Evolutionary conservation across 768 basidiomycete genomes (phyloP).

Genomic region (Phylloporus sp.): DNA sequence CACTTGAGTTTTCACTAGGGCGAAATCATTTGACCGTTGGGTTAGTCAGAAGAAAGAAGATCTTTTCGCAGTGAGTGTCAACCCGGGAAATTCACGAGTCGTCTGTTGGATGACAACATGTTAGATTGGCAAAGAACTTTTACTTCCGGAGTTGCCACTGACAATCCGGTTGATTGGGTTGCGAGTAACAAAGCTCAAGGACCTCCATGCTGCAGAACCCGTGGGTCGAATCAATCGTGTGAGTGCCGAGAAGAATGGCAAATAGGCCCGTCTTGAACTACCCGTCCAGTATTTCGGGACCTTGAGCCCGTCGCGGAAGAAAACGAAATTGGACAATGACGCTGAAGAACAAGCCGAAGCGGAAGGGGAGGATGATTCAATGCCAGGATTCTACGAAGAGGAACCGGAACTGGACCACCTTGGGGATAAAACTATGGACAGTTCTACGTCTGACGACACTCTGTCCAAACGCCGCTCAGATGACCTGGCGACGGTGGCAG

Average conservation of each 20-base stretch:
- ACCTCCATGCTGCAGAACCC: conserved; percentile 50
- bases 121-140: conserved; percentile 75
- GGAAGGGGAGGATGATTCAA: conserved; percentile 30
- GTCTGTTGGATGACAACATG: conserved; percentile 7
- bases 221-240: conserved; percentile 70
- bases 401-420: conserved; percentile 24
- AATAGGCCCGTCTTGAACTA: not conserved
- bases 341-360: conserved; percentile 17
- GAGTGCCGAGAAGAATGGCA: conserved; percentile 16
- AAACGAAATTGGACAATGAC: conserved; percentile 29
- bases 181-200: conserved; percentile 83
- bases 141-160: conserved; percentile 75
- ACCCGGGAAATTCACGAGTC: not conserved
- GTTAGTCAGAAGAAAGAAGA: conserved; percentile 73
- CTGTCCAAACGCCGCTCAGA: conserved; percentile 6
- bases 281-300: conserved; percentile 54
- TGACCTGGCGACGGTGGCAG: not conserved
- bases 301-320: conserved; percentile 36
- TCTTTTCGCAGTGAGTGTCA: conserved; percentile 56
- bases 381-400: conserved; percentile 55
- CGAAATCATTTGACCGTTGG: conserved; percentile 73
- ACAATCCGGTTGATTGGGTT: conserved; percentile 83
- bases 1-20: conserved; percentile 66
- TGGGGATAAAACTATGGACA: conserved; percentile 5
- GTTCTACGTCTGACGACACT: conserved; percentile 3